A percentile compares a stretch with the other conserved stretches of the same genome.
Evolutionary conservation across 768 basidiomycete species (phyloP).

Genomic region (Pisolithus microcarpus): DNA sequence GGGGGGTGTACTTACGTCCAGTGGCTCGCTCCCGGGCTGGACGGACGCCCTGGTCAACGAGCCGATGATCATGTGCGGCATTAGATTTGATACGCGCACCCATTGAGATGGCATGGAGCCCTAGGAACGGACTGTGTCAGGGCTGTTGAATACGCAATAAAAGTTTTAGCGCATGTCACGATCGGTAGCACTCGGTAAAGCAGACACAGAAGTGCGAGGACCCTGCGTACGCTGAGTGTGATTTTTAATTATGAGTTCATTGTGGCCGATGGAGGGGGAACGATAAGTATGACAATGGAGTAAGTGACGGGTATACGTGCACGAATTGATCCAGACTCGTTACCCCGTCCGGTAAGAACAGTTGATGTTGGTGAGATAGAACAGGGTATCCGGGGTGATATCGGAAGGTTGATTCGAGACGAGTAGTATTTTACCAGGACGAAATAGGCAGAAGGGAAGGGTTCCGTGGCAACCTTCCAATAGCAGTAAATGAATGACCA

Average conservation of each 20-base stretch:
- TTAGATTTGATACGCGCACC: conserved; percentile 15
- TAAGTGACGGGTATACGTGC: conserved; percentile 5
- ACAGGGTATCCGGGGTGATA: conserved; percentile 21
- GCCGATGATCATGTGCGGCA: conserved; percentile 7
- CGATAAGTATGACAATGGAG: conserved; percentile 3
- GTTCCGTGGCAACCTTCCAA: conserved; percentile 6
- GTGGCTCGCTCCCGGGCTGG: conserved; percentile 26
- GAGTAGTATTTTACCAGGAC: conserved; percentile 8
- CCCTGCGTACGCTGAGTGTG: conserved; percentile 12
- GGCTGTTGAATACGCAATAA: conserved; percentile 18
- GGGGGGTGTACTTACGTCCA: conserved; percentile 24
- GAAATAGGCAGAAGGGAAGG: conserved; percentile 5
- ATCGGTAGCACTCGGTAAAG: conserved; percentile 14
- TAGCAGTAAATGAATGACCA: conserved; percentile 2
- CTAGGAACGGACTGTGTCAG: conserved; percentile 14
- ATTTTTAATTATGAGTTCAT: conserved; percentile 16
- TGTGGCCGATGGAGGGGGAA: conserved; percentile 16
- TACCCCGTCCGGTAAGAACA: not conserved
- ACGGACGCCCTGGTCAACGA: conserved; percentile 9
- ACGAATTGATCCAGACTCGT: conserved; percentile 3
- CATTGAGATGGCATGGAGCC: conserved; percentile 5
- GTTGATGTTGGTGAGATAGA: not conserved
- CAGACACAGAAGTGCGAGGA: conserved; percentile 3
- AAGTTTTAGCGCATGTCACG: conserved; percentile 21
- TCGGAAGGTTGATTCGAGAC: conserved; percentile 9